Base-by-base conservation (phyloP, 2,329 filamentous ascomycete species). In the Fusarium sp. region DNA sequence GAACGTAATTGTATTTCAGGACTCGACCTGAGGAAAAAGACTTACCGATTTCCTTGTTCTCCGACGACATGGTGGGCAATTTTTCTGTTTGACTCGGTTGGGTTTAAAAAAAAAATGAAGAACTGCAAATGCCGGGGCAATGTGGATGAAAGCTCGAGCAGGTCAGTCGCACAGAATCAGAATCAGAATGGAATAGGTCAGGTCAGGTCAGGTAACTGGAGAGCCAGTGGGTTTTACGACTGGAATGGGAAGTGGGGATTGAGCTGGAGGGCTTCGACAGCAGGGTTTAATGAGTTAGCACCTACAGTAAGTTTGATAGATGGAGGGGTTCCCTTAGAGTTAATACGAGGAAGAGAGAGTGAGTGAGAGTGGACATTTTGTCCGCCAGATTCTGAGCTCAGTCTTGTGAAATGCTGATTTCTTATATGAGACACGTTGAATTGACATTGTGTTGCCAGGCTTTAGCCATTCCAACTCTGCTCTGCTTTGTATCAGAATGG, bases 1-100 rank as follows among this genome's bases (percentile, higher is more conserved):
- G n/a, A 27, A 42, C 29, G 50, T 27, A 15, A 38, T 38, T 58
- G 42, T 43, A 29, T 24, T 42, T 22, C 24, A 42, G 42, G 16
- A 59, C 46, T 63, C 55, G 22, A 66, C 24, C 20, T 45, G 50
- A 29, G 9, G 18, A 14, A 34, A 52, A 52, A 42, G 29, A 80
- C 82, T 71, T 77, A 85, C 83, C 84, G 69, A 80, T 72, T 66
- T 82, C 83, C 79, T 84, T 84, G 32, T 80, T 78, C 59, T 84
- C 83, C 75, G 83, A 81, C 75, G 83, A 81, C 81, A 83, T 83
- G 74, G 77, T 83, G 80, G 77, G 76, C 76, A 75, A 69, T 63
- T 65, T 68, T 66, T 70, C 64, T 52, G 63, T 45, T 77, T 49
- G 47, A 54, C 61, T 61, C 61, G 57, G 53, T 49, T 66, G 68